Evolutionary conservation across 768 basidiomycete species (phyloP).

Genomic region (Lentinus tigrinus): DNA sequence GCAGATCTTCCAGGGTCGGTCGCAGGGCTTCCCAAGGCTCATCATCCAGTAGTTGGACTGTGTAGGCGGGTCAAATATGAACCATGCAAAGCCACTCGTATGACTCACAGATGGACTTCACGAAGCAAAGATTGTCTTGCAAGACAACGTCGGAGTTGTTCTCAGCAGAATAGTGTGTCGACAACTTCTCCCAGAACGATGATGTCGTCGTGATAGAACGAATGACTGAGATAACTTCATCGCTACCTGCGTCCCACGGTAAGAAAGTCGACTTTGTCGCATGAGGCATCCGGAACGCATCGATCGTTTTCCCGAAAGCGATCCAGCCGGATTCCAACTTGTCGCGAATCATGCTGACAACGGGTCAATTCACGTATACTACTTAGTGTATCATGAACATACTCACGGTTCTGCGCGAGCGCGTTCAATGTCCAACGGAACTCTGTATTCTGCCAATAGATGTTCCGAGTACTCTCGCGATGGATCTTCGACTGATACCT

Average conservation of each 20-base stretch:
- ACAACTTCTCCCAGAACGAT: slow-evolving; percentile 67
- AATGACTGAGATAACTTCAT: slow-evolving; percentile 49
- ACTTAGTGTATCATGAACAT: neutral
- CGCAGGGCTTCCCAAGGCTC: slow-evolving; percentile 62
- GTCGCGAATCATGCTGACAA: slow-evolving; percentile 51
- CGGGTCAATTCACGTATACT: too few relatives aligned
- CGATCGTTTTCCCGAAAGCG: slow-evolving; percentile 51
- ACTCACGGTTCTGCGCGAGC: slow-evolving; percentile 46
- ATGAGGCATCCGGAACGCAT: slow-evolving; percentile 50
- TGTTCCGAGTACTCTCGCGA: slow-evolving; percentile 52
- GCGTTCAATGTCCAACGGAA: slow-evolving; percentile 41
- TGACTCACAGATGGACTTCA: slow-evolving; percentile 72
- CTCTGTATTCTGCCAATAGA: slow-evolving; percentile 55
- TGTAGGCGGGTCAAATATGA: neutral
- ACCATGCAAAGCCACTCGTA: neutral
- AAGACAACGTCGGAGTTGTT: slow-evolving; percentile 63
- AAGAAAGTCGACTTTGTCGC: slow-evolving; percentile 48
- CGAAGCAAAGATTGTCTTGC: slow-evolving; percentile 68
- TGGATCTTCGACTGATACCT: slow-evolving; percentile 44
- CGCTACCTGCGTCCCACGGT: slow-evolving; percentile 58
- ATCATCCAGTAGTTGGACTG: slow-evolving; percentile 79
- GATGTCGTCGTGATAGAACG: slow-evolving; percentile 45
- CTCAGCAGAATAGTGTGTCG: slow-evolving; percentile 74
- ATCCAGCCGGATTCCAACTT: slow-evolving; percentile 65
- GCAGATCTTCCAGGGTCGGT: slow-evolving; percentile 60